phyloP scores from a whole-genome alignment of 805 yeast species.

The Sugiyamaella mastotermitis region DNA sequence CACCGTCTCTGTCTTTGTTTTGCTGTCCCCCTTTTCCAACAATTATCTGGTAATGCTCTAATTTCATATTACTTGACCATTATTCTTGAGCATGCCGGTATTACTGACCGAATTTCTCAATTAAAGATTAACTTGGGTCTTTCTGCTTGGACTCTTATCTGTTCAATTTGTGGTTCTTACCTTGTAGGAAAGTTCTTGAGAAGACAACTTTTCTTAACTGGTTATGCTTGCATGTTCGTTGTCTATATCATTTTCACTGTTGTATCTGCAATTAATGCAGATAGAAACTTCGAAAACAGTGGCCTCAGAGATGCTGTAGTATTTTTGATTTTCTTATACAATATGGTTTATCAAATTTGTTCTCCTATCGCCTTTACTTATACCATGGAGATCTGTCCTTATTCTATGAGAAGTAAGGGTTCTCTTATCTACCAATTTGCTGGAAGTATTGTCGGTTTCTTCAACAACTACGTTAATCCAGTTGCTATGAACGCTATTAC shows the following conservation, averaged over 20 bases:
- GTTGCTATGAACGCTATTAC: constrained; percentile 36
- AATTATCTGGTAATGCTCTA: constrained; percentile 15
- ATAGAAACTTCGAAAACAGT: constrained; percentile 6
- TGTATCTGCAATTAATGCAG: constrained; percentile 38
- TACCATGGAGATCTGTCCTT: constrained; percentile 22
- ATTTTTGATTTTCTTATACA: constrained; percentile 15
- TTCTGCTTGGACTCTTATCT: constrained; percentile 6
- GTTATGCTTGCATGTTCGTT: constrained; percentile 12
- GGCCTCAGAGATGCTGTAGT: constrained; percentile 11
- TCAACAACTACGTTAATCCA: constrained; percentile 33
- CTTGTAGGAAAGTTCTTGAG: constrained; percentile 12
- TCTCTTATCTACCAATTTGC: constrained; percentile 25
- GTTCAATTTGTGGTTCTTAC: constrained; percentile 5
- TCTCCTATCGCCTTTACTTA: constrained; percentile 16
- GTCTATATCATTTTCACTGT: constrained; percentile 38
- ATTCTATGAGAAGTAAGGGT: constrained; percentile 37
- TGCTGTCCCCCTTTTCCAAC: constrained; percentile 9
- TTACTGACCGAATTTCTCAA: constrained; percentile 28
- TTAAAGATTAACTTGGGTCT: constrained; percentile 14
- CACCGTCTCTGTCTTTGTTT: constrained; percentile 8
- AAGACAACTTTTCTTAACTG: constrained; percentile 14
- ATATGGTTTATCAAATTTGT: constrained; percentile 15
- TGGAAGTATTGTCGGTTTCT: constrained; percentile 16
- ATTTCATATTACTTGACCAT: constrained; percentile 39
- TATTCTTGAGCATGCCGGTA: constrained; percentile 51